Conservation (phyloP, 306 rosid species). For the Erythrophleum fordii region DNA sequence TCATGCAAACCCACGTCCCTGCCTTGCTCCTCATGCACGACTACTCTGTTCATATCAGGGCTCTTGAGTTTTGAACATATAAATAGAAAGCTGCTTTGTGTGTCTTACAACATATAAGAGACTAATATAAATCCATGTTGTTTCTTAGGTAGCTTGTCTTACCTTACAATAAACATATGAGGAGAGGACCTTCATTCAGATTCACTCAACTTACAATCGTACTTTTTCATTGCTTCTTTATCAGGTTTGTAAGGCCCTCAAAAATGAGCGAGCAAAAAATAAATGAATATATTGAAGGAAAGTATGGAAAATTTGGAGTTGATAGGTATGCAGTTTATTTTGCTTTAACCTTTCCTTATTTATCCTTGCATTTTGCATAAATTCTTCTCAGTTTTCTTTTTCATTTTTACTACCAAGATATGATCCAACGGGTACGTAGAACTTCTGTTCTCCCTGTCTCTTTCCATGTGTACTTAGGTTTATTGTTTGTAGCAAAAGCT, state of each 20-base stretch:
- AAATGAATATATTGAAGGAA: slow-evolving; percentile 86
- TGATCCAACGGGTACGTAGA: slow-evolving; percentile 12
- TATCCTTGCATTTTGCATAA: slow-evolving; percentile 20
- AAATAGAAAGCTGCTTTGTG: slow-evolving; percentile 10
- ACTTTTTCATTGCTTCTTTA: slow-evolving; percentile 37
- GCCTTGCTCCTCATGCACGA: too few species aligned
- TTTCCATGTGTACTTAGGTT: slow-evolving; percentile 10
- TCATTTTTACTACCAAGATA: slow-evolving; percentile 7
- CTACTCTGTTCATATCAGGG: too few species aligned
- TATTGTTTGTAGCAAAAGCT: not conserved
- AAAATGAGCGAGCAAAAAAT: slow-evolving; percentile 69
- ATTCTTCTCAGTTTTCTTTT: slow-evolving; percentile 22
- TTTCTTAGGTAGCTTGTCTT: slow-evolving; percentile 23
- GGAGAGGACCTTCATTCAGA: slow-evolving; percentile 6
- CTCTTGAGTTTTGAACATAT: slow-evolving; percentile 29
- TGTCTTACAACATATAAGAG: slow-evolving; percentile 26
- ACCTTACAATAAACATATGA: slow-evolving; percentile 4
- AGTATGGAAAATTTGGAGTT: slow-evolving; percentile 92
- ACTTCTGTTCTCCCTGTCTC: slow-evolving; percentile 6
- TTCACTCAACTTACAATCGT: not conserved
- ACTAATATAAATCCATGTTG: slow-evolving; percentile 7
- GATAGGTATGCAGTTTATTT: slow-evolving; percentile 64
- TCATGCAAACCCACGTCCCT: too few species aligned
- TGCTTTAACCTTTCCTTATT: slow-evolving; percentile 16
- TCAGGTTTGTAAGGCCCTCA: slow-evolving; percentile 91